Base-by-base conservation (phyloP, 176 grass and related monocot genomes). In the Thalia dealbata region DNA sequence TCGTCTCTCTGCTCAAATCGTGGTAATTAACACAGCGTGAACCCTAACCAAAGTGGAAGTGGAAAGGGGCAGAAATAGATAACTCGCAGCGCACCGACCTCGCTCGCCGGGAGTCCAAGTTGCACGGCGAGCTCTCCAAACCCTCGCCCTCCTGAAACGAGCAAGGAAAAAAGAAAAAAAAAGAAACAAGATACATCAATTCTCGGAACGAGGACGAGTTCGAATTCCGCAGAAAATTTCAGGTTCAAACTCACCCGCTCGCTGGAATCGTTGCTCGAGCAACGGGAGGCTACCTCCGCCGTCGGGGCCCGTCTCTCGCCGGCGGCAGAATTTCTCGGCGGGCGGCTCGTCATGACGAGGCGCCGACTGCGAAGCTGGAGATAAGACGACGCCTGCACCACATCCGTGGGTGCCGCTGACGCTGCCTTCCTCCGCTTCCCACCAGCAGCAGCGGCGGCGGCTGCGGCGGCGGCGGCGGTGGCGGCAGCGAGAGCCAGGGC, bases 361-460 rank as follows among this genome's bases (percentile, higher is more conserved):
- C 50, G 65, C 14, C 76, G 65, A 38, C 76, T 78, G 14, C 76
- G 67, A n/a, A 78, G 66, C 67, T 61, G 52, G 19, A 78, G 52
- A 50, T 71, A 71, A 14, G 73, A 46, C 23, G 48, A 28, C 13
- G 54, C 46, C 54, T 61, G 55, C 21, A 75, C 73, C 56, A 27
- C 32, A 14, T 70, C 22, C 8, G 67, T 25, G 23, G 22, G n/a
- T 52, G 25, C 67, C 52, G 35, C 35, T 13, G n/a, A n/a, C n/a
- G 35, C 67, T 10, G 51, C 28, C 32, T 5, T 44, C 52, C 38
- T 59, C 38, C 26, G 22, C 4, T 25, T 59, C 19, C 3, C 45
- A 0, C 0, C 21, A 2, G 18, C 27, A 3, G 27, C 44, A 24
- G 2, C 46, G 0, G 46, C 23, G 0, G 45, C 45, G 10, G 48